Conservation (phyloP, 2,329 filamentous ascomycete species). For the Pseudocercospora fijiensis region DNA sequence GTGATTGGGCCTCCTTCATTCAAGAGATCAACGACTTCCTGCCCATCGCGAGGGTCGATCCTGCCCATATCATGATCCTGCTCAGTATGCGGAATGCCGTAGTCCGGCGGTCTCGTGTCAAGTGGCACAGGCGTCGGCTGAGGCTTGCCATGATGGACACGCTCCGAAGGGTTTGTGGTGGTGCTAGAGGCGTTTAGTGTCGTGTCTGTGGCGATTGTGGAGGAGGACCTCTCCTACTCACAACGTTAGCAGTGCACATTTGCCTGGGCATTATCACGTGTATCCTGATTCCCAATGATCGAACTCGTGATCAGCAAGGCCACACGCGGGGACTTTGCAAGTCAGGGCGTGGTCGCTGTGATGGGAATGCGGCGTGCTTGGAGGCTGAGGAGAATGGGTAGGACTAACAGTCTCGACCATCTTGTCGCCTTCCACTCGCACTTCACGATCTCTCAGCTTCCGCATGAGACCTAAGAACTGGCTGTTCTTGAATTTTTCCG, state of each 20-base stretch:
- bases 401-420: constrained; percentile 55
- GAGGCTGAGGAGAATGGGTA: constrained; percentile 24
- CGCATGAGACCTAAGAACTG: constrained; percentile 76
- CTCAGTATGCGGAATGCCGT: constrained; percentile 30
- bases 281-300: constrained; percentile 40
- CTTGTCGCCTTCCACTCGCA: constrained; percentile 69
- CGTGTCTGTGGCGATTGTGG: constrained; percentile 27
- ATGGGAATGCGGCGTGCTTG: constrained; percentile 16
- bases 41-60: constrained; percentile 34
- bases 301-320: constrained; percentile 31
- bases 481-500: constrained; percentile 74
- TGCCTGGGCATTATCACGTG: constrained; percentile 15
- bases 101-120: constrained; percentile 30
- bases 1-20: constrained; percentile 25
- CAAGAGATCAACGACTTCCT: constrained; percentile 38
- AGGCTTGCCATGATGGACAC: constrained; percentile 30
- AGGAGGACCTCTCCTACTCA: constrained; percentile 32
- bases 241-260: constrained; percentile 30
- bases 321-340: constrained; percentile 22
- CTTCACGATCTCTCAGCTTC: constrained; percentile 68
- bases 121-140: constrained; percentile 27
- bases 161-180: constrained; percentile 21
- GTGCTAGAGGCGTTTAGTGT: constrained; percentile 32
- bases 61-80: constrained; percentile 34
- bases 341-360: constrained; percentile 14